Evolutionary conservation across 2,329 filamentous ascomycete genomes (phyloP).

Genomic region (Aspergillus candidus): DNA sequence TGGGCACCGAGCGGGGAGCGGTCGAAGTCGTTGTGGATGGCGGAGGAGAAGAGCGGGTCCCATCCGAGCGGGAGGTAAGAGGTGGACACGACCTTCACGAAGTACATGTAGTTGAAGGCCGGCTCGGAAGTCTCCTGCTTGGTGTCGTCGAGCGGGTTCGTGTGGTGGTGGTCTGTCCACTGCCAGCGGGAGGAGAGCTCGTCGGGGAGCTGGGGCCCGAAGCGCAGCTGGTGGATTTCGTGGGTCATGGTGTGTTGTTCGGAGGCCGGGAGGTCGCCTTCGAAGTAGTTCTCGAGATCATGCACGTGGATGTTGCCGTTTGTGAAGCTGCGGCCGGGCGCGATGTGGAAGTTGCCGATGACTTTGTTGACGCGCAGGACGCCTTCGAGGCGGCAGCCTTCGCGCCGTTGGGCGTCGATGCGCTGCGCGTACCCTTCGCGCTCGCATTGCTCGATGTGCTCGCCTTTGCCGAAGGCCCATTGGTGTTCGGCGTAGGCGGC

Average conservation of each 20-base stretch:
- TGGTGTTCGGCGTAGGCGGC: slow-evolving; percentile 84
- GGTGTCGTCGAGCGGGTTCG: slow-evolving; percentile 79
- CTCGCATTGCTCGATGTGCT: slow-evolving; percentile 89
- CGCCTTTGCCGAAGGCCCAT: slow-evolving; percentile 91
- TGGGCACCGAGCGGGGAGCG: slow-evolving; percentile 61
- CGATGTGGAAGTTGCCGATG: slow-evolving; percentile 96
- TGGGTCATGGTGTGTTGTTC: slow-evolving; percentile 83
- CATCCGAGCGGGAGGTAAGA: slow-evolving; percentile 90
- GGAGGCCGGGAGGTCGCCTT: slow-evolving; percentile 53
- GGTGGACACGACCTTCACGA: slow-evolving; percentile 95
- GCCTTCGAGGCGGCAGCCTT: slow-evolving; percentile 93
- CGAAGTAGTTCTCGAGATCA: slow-evolving; percentile 92
- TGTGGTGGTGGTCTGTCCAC: slow-evolving; percentile 82
- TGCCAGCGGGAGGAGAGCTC: slow-evolving; percentile 55
- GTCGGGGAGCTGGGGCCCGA: slow-evolving; percentile 84
- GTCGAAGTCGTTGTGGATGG: slow-evolving; percentile 39
- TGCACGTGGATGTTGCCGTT: slow-evolving; percentile 97
- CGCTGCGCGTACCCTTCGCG: slow-evolving; percentile 90
- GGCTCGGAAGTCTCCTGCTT: slow-evolving; percentile 71
- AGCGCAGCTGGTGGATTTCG: slow-evolving; percentile 79
- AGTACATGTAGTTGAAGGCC: slow-evolving; percentile 97
- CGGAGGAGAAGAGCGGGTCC: slow-evolving; percentile 54
- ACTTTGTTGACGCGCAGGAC: slow-evolving; percentile 95
- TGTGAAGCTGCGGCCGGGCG: slow-evolving; percentile 91
- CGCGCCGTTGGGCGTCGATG: slow-evolving; percentile 77